Conservation (phyloP, 805 yeast species). For the Saccharomycopsis capsularis region DNA sequence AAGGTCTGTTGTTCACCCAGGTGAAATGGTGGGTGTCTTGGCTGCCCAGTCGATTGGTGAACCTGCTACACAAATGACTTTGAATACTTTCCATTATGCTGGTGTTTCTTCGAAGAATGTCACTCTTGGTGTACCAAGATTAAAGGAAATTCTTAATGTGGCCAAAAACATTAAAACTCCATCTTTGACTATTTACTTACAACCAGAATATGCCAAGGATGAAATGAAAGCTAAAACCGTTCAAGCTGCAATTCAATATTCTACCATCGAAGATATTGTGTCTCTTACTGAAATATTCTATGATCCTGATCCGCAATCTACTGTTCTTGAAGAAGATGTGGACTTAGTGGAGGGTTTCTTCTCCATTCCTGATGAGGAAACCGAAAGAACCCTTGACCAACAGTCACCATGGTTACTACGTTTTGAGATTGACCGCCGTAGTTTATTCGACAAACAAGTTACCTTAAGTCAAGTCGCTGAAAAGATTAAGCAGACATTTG, state of each 20-base stretch:
- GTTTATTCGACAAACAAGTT: conserved; percentile 95
- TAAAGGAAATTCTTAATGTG: conserved; percentile 95
- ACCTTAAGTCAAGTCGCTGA: conserved; percentile 98
- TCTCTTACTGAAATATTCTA: conserved; percentile 96
- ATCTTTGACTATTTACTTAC: conserved; percentile 89
- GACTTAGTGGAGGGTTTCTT: conserved; percentile 97
- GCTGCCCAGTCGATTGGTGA: conserved; percentile 98
- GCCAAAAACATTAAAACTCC: conserved; percentile 99
- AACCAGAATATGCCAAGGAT: conserved; percentile 73
- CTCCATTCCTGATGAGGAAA: conserved; percentile 96
- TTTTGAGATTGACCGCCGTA: conserved; percentile 95
- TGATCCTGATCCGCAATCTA: conserved; percentile 96
- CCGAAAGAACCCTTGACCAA: conserved; percentile 85
- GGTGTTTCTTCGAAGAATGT: conserved; percentile 97
- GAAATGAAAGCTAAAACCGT: conserved; percentile 92
- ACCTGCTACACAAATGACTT: conserved; percentile 97
- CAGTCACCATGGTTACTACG: conserved; percentile 98
- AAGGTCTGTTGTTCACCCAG: conserved; percentile 87
- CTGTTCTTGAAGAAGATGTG: conserved; percentile 94
- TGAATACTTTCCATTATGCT: conserved; percentile 96
- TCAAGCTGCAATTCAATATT: conserved; percentile 95
- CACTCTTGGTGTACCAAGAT: conserved; percentile 95
- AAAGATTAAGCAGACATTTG: conserved; percentile 85
- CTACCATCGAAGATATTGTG: conserved; percentile 88
- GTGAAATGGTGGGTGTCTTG: conserved; percentile 97